Percentiles rank a stretch among this genome's conserved stretches.
These are phyloP conservation scores for Eimeria praecox DNA, from an alignment of 169 alveolate species.

Conservation along the genomic window DNA sequence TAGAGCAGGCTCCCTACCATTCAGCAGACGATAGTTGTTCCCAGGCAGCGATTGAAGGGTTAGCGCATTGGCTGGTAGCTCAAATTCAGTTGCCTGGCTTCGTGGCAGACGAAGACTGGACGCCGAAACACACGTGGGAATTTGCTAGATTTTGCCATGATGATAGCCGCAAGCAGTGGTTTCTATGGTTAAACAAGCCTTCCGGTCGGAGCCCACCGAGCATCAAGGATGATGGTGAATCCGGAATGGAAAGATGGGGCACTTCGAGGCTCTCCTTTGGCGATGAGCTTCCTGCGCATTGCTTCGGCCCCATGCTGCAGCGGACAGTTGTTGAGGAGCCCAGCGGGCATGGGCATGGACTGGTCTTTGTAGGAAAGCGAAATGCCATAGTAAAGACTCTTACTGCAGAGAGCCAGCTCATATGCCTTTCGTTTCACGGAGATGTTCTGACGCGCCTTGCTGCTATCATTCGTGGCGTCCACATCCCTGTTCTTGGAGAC, in stretches of 20 bases:
- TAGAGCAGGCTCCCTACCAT: neutral
- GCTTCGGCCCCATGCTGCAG: constrained; percentile 18
- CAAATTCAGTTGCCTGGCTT: constrained; percentile 72
- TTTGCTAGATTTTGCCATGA: constrained; percentile 38
- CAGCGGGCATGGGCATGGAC: neutral
- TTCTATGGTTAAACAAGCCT: constrained; percentile 46
- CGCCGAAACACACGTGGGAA: constrained; percentile 62
- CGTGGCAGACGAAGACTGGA: constrained; percentile 76
- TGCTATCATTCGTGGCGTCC: constrained; percentile 61
- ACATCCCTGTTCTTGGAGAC: constrained; percentile 36
- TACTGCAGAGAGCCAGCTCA: constrained; percentile 32
- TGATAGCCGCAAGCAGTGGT: constrained; percentile 44
- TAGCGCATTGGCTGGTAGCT: constrained; percentile 41
- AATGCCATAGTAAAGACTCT: neutral
- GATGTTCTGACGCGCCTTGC: constrained; percentile 36
- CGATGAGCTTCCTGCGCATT: constrained; percentile 60
- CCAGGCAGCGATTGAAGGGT: neutral
- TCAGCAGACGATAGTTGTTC: neutral
- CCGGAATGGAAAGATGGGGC: neutral
- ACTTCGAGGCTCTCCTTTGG: constrained; percentile 25
- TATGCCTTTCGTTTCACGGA: constrained; percentile 53
- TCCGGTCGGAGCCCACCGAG: neutral
- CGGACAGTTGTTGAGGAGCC: neutral
- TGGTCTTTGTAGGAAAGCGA: constrained; percentile 40
- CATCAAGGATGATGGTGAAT: neutral